Evolutionary conservation across 192 early-diverging fungal genomes (phyloP), one percentile per base, ranked within the genome.

Genomic region (Coemansia sp.): DNA sequence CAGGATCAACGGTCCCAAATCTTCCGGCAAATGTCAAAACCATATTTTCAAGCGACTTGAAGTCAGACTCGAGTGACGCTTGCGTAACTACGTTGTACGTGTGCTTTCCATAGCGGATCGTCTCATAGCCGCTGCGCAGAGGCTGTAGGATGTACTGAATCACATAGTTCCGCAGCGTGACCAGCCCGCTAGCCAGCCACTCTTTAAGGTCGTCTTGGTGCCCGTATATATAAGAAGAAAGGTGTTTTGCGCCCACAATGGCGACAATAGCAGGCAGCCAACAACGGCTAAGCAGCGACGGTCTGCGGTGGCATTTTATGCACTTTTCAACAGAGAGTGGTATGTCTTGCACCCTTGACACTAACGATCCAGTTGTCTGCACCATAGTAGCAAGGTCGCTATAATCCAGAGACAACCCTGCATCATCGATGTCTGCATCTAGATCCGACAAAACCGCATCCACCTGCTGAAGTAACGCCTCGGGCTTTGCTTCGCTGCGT

Each of bases 31-130:
- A 97, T 1, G 88, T 84, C 22, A 91, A 72, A 7, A 95, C 92
- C 95, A 97, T 97, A 20, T 90, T 81, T 62, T 95, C 93, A 9
- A 97, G 81, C 55, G 91, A 92, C 82, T 88, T 85, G 53, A 95
- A 76, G 67, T 97, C 95, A 4, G 91, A 87, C 22, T 70, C 71
- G 34, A 97, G 69, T 3, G 88, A 88, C 29, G 92, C 89, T 23
- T 90, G 87, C 0, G 92, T 89, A 38, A 90, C 73, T 34, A 95
- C 69, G 17, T 87, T 89, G 62, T 95, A 80, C 42, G 88, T 85
- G n/a, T 87, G 79, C 53, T 94, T 91, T 42, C 83, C 83, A 55
- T 93, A 90, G 38, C 93, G 86, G 38, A 97, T 90, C 10, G 93
- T 95, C 34, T 86, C 82, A 70, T 87, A 90, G 32, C 93, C 86